Percentiles rank a stretch among this genome's conserved stretches.
phyloP scores from a whole-genome alignment of 2,329 filamentous ascomycete genomes.

The Cladosporium sp. region DNA sequence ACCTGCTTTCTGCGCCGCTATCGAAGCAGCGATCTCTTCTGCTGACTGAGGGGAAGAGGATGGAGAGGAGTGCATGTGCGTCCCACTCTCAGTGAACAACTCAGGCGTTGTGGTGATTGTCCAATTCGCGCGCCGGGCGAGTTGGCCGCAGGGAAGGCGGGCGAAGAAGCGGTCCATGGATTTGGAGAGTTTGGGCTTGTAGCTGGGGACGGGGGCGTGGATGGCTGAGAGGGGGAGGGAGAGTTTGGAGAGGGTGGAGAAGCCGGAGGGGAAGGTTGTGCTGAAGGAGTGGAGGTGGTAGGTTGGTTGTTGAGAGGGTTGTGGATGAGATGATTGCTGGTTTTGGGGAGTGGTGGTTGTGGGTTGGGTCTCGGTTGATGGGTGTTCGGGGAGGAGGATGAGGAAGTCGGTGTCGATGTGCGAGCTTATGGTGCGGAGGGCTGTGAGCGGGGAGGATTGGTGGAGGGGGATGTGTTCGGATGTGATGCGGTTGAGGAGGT shows the following conservation, averaged over 20 bases:
- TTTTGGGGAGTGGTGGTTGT: conserved; percentile 54
- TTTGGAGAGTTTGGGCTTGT: conserved; percentile 56
- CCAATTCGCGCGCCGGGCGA: conserved; percentile 60
- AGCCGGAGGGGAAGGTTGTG: conserved; percentile 59
- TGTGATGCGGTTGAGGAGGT: conserved; percentile 50
- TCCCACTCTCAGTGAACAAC: conserved; percentile 45
- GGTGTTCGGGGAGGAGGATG: conserved; percentile 55
- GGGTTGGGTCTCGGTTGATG: conserved; percentile 30
- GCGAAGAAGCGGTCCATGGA: conserved; percentile 65
- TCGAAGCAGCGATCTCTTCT: background rate
- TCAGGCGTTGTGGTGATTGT: conserved; percentile 44
- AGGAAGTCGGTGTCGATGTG: conserved; percentile 63
- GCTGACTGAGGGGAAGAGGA: background rate
- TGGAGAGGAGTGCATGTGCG: conserved; percentile 40
- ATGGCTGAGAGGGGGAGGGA: conserved; percentile 55
- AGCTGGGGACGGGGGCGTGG: conserved; percentile 60
- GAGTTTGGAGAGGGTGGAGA: conserved; percentile 58
- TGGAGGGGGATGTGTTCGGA: conserved; percentile 43
- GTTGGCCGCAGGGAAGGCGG: conserved; percentile 52
- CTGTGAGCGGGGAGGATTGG: conserved; percentile 37
- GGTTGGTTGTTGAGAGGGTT: conserved; percentile 24
- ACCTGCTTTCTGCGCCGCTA: conserved; percentile 21
- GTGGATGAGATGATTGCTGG: conserved; percentile 46
- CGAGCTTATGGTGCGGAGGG: conserved; percentile 51
- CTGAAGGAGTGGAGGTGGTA: conserved; percentile 60